Base-by-base conservation (phyloP, 192 early-diverging fungal species). In the Coemansia sp. region DNA sequence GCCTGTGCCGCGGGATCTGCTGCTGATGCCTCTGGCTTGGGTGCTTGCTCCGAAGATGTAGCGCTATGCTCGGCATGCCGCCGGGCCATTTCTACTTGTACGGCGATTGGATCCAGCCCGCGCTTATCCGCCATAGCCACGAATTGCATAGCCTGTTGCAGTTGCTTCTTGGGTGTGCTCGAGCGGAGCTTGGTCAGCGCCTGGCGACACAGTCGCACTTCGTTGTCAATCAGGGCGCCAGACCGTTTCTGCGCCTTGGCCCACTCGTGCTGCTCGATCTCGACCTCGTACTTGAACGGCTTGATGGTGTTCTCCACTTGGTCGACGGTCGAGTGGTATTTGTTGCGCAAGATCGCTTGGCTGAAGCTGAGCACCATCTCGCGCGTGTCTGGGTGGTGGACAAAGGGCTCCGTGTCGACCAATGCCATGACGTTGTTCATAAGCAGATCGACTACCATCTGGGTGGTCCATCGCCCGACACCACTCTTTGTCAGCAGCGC, bases 261-360 rank as follows among this genome's bases (percentile, higher is more conserved):
- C 97, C 97, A 99, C 76, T 99, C 97, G 57, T 88, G 84, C 25
- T 94, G 92, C 20, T 91, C 89, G 37, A 91, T 88, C 70, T 99
- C 97, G 11, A 98, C 93, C 80, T 99, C 97, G 65, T 94, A 96
- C 84, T 99, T 99, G 86, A 93, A 96, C 15, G 96, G 97, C 78
- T 99, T 99, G 79, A 99, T 96, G 2, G 95, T 97, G 84, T 98
- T 99, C 65, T 99, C 97, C 8, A 99, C 97, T 80, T 98, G 96
- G 71, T 98, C 97, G 10, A 95, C 89, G 6, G 96, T 93, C 4
- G 92, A 84, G 38, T 93, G 89, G 84, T 93, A 95, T 58, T 96
- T 96, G 60, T 76, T 85, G 25, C 93, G 88, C 63, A 99, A 64
- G 47, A 98, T 91, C 39, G 94, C 94, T 53, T 89, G 89, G 37